Evolutionary conservation across 805 yeast species (phyloP), one percentile per base, ranked within the genome.

Genomic region (Lipomyces orientalis): DNA sequence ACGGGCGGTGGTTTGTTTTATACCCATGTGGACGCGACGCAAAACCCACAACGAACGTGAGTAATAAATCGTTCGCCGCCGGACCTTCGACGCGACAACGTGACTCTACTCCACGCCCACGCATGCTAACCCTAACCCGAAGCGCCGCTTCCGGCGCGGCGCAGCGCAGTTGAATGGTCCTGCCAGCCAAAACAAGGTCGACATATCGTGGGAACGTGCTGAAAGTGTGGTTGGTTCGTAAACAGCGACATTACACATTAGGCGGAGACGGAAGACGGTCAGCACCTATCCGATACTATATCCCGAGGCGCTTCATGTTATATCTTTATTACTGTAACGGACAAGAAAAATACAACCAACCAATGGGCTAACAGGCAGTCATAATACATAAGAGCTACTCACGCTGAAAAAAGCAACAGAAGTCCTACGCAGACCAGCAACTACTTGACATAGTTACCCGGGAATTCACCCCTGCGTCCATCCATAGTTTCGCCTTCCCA

Each of bases 401-500:
- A 12, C 43, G 10, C 43, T 37, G 16, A 43, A 43, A 16, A n/a
- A 16, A 37, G 43, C 10, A 6, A 16, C 10, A 7, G 16, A 43
- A 25, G 3, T 25, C 29, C n/a, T 19, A 43, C 49, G 8, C 49
- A 43, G 16, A 43, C 49, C 49, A 12, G 10, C 9, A 43, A 43
- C 49, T 43, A 67, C 57, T 73, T 73, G 19, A 83, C 83, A 70
- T 84, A 84, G 64, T 85, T 85, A 43, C 77, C 76, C 3, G 88
- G 88, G 65, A 85, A 82, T 61, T 78, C 68, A 0, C 88, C 88
- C 6, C 73, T 68, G 4, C 71, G 66, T 1, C 85, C 86, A 57
- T 81, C 80, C 33, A 64, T 60, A 8, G 80, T 76, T 58, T 74
- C 73, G 14, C 87, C 87, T 64, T 78, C 77, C 87, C 87, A 85